These are phyloP conservation scores for Argentina anserina DNA, from an alignment of 306 rosid species.

Conservation along the genomic window DNA sequence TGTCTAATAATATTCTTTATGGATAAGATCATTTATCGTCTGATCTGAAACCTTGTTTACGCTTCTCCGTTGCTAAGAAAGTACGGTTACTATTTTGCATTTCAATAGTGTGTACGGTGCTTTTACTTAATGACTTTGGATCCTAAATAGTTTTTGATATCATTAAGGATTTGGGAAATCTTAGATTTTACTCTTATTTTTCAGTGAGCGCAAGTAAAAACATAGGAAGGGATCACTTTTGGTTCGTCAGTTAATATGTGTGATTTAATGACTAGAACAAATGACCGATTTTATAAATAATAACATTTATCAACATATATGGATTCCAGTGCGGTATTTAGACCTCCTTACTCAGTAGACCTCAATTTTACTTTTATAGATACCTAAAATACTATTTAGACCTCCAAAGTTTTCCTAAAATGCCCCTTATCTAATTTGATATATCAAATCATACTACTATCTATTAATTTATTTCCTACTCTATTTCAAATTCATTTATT, in stretches of 20 bases:
- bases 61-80: background rate
- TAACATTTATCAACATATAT: background rate
- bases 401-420: too few relatives aligned
- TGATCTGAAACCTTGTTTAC: background rate
- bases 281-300: too few relatives aligned
- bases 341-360: too few relatives aligned
- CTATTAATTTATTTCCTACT: too few relatives aligned
- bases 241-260: background rate
- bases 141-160: background rate
- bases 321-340: too few relatives aligned
- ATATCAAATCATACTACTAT: too few relatives aligned
- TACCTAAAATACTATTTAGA: too few relatives aligned
- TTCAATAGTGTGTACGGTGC: background rate
- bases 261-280: too few relatives aligned
- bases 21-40: background rate
- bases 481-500: too few relatives aligned
- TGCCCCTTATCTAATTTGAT: too few relatives aligned
- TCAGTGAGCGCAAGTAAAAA: background rate
- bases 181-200: background rate
- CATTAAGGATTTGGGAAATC: background rate
- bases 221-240: background rate
- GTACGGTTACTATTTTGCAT: background rate
- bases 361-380: too few relatives aligned
- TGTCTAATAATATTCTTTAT: background rate
- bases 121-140: background rate